Conservation (phyloP, 257 asterid species). For the Gardenia jasminoides region DNA sequence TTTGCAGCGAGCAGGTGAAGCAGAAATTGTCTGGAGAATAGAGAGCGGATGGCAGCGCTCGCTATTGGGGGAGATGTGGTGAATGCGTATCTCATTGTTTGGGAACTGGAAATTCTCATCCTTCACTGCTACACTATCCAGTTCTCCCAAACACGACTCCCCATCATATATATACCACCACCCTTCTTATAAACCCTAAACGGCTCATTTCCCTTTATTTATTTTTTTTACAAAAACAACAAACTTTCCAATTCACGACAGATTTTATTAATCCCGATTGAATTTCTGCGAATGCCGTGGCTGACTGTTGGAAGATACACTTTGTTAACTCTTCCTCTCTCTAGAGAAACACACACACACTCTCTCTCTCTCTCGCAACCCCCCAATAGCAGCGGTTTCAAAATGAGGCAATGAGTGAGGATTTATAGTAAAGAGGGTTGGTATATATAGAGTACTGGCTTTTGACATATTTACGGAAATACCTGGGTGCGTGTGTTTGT, state of each 20-base stretch:
- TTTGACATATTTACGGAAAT: constrained; percentile 35
- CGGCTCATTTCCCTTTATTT: constrained; percentile 43
- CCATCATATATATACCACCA: constrained; percentile 80
- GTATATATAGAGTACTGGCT: constrained; percentile 24
- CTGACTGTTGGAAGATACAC: constrained; percentile 8
- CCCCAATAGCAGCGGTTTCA: constrained; percentile 46
- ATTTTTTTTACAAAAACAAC: too few species aligned
- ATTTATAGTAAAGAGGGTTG: constrained; percentile 49
- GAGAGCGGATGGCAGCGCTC: constrained; percentile 86
- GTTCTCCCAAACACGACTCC: constrained; percentile 69
- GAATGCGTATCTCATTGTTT: constrained; percentile 85
- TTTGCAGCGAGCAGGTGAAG: constrained; percentile 68
- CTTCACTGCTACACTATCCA: constrained; percentile 61
- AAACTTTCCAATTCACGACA: not conserved
- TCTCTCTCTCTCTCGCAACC: constrained; percentile 26
- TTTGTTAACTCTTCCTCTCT: constrained; percentile 4
- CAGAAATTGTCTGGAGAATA: constrained; percentile 72
- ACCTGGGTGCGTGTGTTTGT: constrained; percentile 35
- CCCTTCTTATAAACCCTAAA: constrained; percentile 78
- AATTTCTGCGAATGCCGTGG: constrained; percentile 16
- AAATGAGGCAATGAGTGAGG: constrained; percentile 30
- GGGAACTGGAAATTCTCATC: constrained; percentile 70
- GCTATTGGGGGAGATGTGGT: constrained; percentile 55
- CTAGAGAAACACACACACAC: constrained; percentile 15
- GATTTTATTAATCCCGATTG: constrained; percentile 4